Evolutionary conservation across 2,329 filamentous ascomycete species (phyloP).

Genomic region (Arthrobotrys conoides): DNA sequence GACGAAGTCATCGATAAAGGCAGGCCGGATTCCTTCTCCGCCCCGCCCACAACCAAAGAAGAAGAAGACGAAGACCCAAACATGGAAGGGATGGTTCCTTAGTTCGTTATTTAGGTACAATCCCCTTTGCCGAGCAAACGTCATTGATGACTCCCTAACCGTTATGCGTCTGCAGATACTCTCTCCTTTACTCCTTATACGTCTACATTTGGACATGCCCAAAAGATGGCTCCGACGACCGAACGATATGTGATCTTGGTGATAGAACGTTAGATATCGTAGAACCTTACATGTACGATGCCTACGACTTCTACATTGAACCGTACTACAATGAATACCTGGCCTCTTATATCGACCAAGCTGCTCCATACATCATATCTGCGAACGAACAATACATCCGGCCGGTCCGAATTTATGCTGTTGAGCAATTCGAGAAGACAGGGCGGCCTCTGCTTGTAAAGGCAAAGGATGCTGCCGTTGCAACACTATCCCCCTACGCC

Average conservation of each 20-base stretch:
- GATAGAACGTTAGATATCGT: slow-evolving; percentile 75
- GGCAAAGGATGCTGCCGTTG: slow-evolving; percentile 71
- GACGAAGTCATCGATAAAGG: slow-evolving; percentile 62
- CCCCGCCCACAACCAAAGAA: slow-evolving; percentile 23
- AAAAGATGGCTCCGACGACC: slow-evolving; percentile 69
- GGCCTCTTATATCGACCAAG: slow-evolving; percentile 71
- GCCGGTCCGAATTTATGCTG: slow-evolving; percentile 66
- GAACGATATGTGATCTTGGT: slow-evolving; percentile 87
- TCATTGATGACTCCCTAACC: neutral
- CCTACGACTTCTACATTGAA: slow-evolving; percentile 86
- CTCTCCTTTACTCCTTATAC: slow-evolving; percentile 52
- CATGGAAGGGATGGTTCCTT: slow-evolving; percentile 43
- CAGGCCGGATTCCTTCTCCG: slow-evolving; percentile 47
- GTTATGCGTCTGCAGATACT: slow-evolving; percentile 30
- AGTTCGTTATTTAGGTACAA: slow-evolving; percentile 33
- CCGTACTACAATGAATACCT: slow-evolving; percentile 85
- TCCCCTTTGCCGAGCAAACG: neutral
- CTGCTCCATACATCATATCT: slow-evolving; percentile 77
- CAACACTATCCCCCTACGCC: slow-evolving; percentile 65
- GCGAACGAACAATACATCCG: slow-evolving; percentile 75
- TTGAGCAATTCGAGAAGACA: slow-evolving; percentile 82
- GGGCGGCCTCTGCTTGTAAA: slow-evolving; percentile 81
- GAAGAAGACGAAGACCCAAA: slow-evolving; percentile 11
- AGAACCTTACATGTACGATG: slow-evolving; percentile 83
- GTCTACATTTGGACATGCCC: slow-evolving; percentile 61